phyloP scores from a whole-genome alignment of 495 filamentous ascomycete species.

The Pseudoneurospora amorphoporcata region DNA sequence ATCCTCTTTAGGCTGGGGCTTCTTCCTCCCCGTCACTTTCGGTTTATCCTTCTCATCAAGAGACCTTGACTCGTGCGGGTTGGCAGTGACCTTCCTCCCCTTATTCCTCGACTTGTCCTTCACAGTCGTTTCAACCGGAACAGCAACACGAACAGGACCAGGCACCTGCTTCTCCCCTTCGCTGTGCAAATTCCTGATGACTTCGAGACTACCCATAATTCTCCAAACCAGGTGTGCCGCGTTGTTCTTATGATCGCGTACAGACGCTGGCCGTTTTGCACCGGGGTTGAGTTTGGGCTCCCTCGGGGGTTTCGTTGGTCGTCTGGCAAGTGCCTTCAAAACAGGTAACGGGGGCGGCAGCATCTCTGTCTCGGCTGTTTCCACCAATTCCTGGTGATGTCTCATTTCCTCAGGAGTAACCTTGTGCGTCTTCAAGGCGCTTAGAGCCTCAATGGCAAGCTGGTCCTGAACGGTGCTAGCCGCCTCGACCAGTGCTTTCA shows the following conservation, averaged over 20 bases:
- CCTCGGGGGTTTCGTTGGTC: background rate
- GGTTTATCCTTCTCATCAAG: background rate
- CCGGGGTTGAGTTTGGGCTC: conserved; percentile 20
- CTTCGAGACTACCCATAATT: conserved; percentile 13
- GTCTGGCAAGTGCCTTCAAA: background rate
- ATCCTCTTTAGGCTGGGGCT: background rate
- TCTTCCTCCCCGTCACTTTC: background rate
- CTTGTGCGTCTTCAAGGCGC: background rate
- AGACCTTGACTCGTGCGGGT: background rate
- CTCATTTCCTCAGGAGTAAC: background rate
- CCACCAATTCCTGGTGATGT: background rate
- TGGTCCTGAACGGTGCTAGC: background rate
- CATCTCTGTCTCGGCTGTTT: background rate
- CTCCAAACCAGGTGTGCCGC: conserved; percentile 24
- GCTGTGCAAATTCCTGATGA: background rate
- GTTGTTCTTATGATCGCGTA: conserved; percentile 28
- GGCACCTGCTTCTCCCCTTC: background rate
- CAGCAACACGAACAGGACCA: background rate
- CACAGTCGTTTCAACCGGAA: background rate
- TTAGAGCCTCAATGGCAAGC: background rate
- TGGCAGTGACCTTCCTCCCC: background rate
- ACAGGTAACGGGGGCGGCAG: background rate
- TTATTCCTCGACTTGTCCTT: background rate
- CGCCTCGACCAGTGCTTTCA: background rate
- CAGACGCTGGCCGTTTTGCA: conserved; percentile 22